Evolutionary conservation across 2,329 filamentous ascomycete species (phyloP).

Genomic region (Chaetomium strumarium): DNA sequence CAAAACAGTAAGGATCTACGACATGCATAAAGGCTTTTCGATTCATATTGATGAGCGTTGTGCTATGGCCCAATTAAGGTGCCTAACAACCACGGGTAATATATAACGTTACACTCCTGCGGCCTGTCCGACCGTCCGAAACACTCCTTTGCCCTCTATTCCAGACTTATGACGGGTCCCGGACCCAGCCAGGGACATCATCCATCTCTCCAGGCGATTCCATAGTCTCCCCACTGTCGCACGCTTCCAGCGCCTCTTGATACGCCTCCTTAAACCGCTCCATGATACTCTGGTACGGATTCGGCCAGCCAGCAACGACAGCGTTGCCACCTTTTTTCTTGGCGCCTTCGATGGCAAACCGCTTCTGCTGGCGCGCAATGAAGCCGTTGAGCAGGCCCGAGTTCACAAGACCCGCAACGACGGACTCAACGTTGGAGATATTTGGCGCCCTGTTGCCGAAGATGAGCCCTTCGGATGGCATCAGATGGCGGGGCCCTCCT

Average conservation of each 20-base stretch:
- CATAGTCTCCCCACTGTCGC: constrained; percentile 31
- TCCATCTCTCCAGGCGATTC: constrained; percentile 25
- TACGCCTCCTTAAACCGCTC: constrained; percentile 55
- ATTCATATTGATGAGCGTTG: background rate
- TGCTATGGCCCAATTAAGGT: background rate
- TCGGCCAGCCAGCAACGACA: constrained; percentile 68
- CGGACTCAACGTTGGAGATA: constrained; percentile 65
- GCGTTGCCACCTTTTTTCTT: constrained; percentile 56
- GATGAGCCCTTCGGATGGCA: constrained; percentile 54
- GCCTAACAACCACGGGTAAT: background rate
- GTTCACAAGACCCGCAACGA: constrained; percentile 68
- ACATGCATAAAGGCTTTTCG: too few relatives aligned
- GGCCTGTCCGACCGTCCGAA: background rate
- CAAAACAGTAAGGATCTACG: too few relatives aligned
- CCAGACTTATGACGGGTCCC: constrained; percentile 12
- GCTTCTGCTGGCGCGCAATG: constrained; percentile 67
- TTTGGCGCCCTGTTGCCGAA: constrained; percentile 57
- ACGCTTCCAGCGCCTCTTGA: constrained; percentile 67
- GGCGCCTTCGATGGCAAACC: constrained; percentile 78
- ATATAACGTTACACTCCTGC: background rate
- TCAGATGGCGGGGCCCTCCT: constrained; percentile 42
- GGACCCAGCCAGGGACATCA: constrained; percentile 31
- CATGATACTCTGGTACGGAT: constrained; percentile 62
- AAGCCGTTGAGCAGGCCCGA: constrained; percentile 81
- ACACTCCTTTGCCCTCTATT: background rate